Evolutionary conservation across 192 early-diverging fungal species (phyloP), one percentile per base, ranked within the genome.

Genomic region (Linderina pennispora): DNA sequence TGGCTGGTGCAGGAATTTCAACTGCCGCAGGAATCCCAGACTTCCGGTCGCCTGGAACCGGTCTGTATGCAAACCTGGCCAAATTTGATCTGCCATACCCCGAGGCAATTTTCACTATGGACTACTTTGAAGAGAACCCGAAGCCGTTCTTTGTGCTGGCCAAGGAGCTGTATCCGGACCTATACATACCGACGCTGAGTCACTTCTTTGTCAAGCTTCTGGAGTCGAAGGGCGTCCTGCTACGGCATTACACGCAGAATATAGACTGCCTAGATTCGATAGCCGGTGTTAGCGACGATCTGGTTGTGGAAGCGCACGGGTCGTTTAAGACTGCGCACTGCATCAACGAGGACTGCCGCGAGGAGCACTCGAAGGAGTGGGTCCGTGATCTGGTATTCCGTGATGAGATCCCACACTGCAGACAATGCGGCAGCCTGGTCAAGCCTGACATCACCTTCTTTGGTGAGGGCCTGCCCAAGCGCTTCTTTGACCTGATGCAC

Each of bases 381-480:
- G 37, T 76, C 61, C 37, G 75, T 61, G 71, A 73, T 38, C 50
- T 58, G 40, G 75, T 90, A 24, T 46, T 82, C 23, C 39, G 42
- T 20, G 71, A 77, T 20, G 58, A 73, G 23, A 80, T 91, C 14
- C 89, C 92, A 4, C 65, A 58, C 17, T 99, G 93, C 52, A 39
- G 43, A 10, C 9, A 36, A 11, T 95, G 93, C 62, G 40, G 35
- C 17, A 40, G 81, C 4, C 60, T 87, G 15, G 81, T 98, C 55
- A 98, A 98, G 53, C 94, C 92, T 8, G 83, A 93, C 48, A 97
- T 99, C 47, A 92, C 90, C 0, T 99, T 99, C 53, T 99, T 99
- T 71, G 92, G 93, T 15, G 90, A 99, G 61, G 54, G 65, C 15
- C 66, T 99, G 38, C 96, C 96, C 8, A 49, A 66, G 13, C 80